A percentile compares a stretch with the other conserved stretches of the same genome.
Evolutionary conservation across 225 moss, liverwort and hornwort species (phyloP).

Genomic region (Polytrichum formosum): DNA sequence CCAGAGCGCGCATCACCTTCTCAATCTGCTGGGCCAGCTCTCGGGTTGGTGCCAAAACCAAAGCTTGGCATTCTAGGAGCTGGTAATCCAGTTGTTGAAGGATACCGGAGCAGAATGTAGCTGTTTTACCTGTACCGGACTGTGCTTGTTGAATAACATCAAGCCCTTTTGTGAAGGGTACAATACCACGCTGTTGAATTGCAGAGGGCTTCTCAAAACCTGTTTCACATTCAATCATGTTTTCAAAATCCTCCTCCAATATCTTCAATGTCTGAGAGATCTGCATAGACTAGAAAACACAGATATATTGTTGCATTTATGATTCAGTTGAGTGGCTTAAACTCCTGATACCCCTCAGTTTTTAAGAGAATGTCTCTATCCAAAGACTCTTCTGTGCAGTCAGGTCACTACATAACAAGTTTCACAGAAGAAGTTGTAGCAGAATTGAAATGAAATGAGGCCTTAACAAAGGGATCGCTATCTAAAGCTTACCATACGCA

Average conservation of each 20-base stretch:
- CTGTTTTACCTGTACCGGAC: conserved; percentile 47
- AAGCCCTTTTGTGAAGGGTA: conserved; percentile 42
- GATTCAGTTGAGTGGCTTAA: no score
- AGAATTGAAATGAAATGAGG: no score
- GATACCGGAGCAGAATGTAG: conserved; percentile 40
- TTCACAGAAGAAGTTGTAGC: no score
- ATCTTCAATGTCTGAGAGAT: no score
- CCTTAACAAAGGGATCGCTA: no score
- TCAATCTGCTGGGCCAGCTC: conserved; percentile 51
- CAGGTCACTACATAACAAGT: no score
- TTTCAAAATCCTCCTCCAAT: no score
- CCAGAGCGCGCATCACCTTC: conserved; percentile 54
- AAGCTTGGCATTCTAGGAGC: conserved; percentile 41
- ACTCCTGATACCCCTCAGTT: no score
- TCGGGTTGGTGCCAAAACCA: conserved; percentile 46
- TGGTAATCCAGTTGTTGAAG: conserved; percentile 42
- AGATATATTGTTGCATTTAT: no score
- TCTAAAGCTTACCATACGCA: conserved; percentile 45
- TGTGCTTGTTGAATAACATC: conserved; percentile 51
- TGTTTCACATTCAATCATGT: not conserved
- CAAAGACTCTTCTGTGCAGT: no score
- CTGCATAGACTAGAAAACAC: no score
- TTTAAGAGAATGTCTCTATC: no score
- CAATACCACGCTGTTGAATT: conserved; percentile 49
- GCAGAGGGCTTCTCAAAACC: conserved; percentile 55